Conservation (phyloP, 352 stramenopile genomes). For the Phytophthora tubulina region DNA sequence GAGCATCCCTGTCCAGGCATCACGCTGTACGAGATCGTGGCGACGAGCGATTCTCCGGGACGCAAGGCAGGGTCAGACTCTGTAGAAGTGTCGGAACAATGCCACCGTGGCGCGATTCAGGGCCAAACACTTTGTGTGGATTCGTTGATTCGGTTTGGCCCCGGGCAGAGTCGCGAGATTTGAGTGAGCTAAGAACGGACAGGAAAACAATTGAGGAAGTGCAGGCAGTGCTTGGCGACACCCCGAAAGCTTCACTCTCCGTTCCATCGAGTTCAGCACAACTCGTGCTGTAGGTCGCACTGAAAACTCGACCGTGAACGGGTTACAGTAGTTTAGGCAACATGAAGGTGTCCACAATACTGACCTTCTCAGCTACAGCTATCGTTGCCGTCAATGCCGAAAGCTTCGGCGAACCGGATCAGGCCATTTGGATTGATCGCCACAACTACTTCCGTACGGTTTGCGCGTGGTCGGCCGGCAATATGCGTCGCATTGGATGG, state of each 20-base stretch:
- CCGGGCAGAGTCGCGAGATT: slow-evolving; percentile 25
- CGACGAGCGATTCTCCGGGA: slow-evolving; percentile 9
- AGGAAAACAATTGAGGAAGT: slow-evolving; percentile 33
- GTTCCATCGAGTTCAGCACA: slow-evolving; percentile 22
- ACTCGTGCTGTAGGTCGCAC: slow-evolving; percentile 5
- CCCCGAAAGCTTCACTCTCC: slow-evolving; percentile 17
- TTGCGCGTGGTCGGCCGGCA: slow-evolving; percentile 65
- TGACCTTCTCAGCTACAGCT: slow-evolving; percentile 13
- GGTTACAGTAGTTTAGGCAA: background rate
- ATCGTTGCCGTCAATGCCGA: slow-evolving; percentile 24
- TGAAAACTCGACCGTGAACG: background rate
- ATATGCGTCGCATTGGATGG: slow-evolving; percentile 75
- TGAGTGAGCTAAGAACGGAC: slow-evolving; percentile 26
- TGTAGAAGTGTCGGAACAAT: slow-evolving; percentile 22
- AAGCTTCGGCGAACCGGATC: slow-evolving; percentile 40
- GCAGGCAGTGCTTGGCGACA: slow-evolving; percentile 6
- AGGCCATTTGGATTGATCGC: slow-evolving; percentile 73
- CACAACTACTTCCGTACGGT: slow-evolving; percentile 81
- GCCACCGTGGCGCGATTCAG: background rate
- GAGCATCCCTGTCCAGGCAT: background rate
- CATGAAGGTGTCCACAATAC: slow-evolving; percentile 36
- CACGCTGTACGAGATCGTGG: slow-evolving; percentile 20
- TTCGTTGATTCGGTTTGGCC: slow-evolving; percentile 26
- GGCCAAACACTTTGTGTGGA: slow-evolving; percentile 5
- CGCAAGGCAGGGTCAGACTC: background rate